phyloP scores from a whole-genome alignment of 805 yeast species.

The Yarrowia sp. region DNA sequence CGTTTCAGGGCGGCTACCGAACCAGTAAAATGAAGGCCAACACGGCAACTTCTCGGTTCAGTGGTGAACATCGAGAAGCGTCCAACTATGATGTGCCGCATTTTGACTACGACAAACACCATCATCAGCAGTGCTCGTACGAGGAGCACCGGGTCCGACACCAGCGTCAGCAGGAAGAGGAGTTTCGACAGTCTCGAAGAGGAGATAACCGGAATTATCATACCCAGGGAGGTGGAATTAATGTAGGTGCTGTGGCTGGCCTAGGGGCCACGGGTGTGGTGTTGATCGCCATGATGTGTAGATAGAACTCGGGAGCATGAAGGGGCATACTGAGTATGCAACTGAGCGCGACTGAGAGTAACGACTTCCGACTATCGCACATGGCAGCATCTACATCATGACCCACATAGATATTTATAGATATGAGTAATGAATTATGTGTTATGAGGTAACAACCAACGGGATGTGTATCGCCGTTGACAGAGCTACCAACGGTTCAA shows the following conservation, averaged over 20 bases:
- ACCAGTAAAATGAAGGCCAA: constrained; percentile 34
- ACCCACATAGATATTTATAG: constrained; percentile 20
- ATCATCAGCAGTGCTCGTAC: constrained; percentile 37
- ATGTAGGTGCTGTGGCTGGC: constrained; percentile 16
- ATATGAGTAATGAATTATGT: constrained; percentile 19
- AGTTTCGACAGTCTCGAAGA: neutral
- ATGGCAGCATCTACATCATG: too few species aligned
- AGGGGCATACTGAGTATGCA: too few species aligned
- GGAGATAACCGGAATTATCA: neutral
- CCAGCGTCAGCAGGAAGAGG: constrained; percentile 21
- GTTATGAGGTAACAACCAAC: neutral
- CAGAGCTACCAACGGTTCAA: too few species aligned
- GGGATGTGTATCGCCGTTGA: too few species aligned
- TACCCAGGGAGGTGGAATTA: constrained; percentile 10
- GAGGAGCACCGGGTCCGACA: constrained; percentile 35
- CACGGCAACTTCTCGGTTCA: neutral
- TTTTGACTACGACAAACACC: constrained; percentile 40
- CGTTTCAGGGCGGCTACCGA: constrained; percentile 28
- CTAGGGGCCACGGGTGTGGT: constrained; percentile 12
- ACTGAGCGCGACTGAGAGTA: too few species aligned
- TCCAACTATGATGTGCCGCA: constrained; percentile 41
- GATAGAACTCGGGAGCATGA: neutral
- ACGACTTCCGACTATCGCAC: too few species aligned
- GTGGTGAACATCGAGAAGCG: constrained; percentile 27
- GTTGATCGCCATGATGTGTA: constrained; percentile 21